phyloP scores from a whole-genome alignment of 2,329 filamentous ascomycete species.

The Penicillium sp. region DNA sequence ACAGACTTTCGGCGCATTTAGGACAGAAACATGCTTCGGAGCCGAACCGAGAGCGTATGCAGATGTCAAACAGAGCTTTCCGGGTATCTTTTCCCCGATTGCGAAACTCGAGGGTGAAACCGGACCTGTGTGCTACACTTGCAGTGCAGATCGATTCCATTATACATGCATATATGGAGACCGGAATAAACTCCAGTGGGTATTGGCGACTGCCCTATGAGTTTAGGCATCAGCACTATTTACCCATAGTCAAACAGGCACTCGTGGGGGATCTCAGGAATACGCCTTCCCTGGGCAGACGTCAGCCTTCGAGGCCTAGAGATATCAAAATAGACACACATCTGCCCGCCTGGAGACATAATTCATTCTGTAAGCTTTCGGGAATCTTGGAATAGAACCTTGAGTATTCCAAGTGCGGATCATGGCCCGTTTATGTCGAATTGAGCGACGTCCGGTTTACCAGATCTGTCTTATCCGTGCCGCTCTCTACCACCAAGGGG shows the following conservation, averaged over 20 bases:
- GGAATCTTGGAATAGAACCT: neutral
- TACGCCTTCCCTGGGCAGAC: neutral
- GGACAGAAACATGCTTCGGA: neutral
- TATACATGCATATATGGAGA: constrained; percentile 14
- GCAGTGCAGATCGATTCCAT: constrained; percentile 18
- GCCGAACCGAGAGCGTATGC: neutral
- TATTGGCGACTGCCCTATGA: constrained; percentile 13
- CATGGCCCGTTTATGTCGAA: constrained; percentile 1
- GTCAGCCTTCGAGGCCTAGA: constrained; percentile 6
- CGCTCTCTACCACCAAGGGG: constrained; percentile 16
- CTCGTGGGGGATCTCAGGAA: neutral
- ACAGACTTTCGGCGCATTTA: constrained; percentile 5
- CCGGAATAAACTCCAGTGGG: constrained; percentile 7
- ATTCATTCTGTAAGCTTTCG: neutral
- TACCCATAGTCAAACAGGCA: neutral
- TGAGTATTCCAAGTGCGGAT: constrained; percentile 6
- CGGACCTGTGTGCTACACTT: constrained; percentile 5
- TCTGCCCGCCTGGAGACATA: neutral
- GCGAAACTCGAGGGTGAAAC: neutral
- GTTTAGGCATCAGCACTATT: neutral
- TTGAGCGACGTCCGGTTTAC: constrained; percentile 14
- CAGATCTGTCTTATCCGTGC: constrained; percentile 16
- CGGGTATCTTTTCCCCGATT: neutral
- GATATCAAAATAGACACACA: neutral
- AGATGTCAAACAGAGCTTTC: neutral